These are phyloP conservation scores for Darksidea phi DNA, from an alignment of 495 filamentous ascomycete genomes.

Conservation along the genomic window DNA sequence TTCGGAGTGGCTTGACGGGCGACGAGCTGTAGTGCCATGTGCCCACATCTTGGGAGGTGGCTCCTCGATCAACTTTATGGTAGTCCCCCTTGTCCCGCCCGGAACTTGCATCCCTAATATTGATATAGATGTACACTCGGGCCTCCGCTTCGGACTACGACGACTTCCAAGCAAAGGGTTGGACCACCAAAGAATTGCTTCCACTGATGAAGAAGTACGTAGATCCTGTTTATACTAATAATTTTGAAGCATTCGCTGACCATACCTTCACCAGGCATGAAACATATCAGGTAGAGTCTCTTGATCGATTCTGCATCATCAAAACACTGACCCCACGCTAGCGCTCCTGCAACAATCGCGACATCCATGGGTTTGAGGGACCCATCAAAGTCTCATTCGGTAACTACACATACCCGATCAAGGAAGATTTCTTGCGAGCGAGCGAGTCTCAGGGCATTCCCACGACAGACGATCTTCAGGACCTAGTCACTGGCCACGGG, in stretches of 20 bases:
- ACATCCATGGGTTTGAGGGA: conserved; percentile 74
- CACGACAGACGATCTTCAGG: conserved; percentile 46
- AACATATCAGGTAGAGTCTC: conserved; percentile 60
- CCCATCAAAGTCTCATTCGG: conserved; percentile 86
- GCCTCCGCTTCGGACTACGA: conserved; percentile 82
- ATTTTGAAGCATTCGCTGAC: too few relatives aligned
- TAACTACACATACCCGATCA: conserved; percentile 51
- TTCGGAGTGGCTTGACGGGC: conserved; percentile 68
- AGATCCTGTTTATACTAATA: too few relatives aligned
- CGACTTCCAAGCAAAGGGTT: conserved; percentile 78
- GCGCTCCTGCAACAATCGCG: conserved; percentile 67
- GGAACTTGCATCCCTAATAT: background rate
- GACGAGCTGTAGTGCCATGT: conserved; percentile 74
- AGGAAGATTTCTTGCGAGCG: conserved; percentile 78
- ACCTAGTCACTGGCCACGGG: conserved; percentile 45
- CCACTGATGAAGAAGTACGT: conserved; percentile 68
- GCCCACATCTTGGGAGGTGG: conserved; percentile 77
- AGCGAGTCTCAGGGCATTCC: conserved; percentile 75
- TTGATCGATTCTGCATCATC: background rate
- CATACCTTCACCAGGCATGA: conserved; percentile 51
- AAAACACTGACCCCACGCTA: conserved; percentile 5
- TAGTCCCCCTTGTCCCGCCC: conserved; percentile 33
- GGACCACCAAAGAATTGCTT: conserved; percentile 74
- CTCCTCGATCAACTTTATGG: conserved; percentile 81
- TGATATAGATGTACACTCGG: conserved; percentile 72